These are phyloP conservation scores for Ogataea pini DNA, from an alignment of 805 yeast genomes.

Conservation along the genomic window DNA sequence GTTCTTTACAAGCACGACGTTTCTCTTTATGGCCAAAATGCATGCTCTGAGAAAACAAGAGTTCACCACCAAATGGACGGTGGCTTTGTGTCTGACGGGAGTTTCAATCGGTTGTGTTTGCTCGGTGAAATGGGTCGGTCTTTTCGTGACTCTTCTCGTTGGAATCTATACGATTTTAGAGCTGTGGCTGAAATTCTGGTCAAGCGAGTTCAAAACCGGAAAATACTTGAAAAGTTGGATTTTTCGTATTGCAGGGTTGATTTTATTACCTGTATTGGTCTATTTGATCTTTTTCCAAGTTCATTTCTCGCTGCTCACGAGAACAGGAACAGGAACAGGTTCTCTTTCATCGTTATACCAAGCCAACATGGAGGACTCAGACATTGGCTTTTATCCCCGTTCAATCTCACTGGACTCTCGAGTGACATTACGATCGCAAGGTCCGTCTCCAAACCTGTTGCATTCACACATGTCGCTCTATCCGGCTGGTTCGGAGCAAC, in stretches of 20 bases:
- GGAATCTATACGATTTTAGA: slow-evolving; percentile 89
- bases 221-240: slow-evolving; percentile 68
- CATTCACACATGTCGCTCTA: slow-evolving; percentile 86
- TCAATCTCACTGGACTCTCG: slow-evolving; percentile 58
- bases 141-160: slow-evolving; percentile 82
- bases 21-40: slow-evolving; percentile 56
- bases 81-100: slow-evolving; percentile 65
- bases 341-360: slow-evolving; percentile 78
- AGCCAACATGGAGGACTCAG: slow-evolving; percentile 69
- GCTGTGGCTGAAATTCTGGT: slow-evolving; percentile 87
- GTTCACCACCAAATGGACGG: slow-evolving; percentile 43
- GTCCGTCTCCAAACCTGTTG: slow-evolving; percentile 69
- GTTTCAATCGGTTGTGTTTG: slow-evolving; percentile 78
- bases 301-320: slow-evolving; percentile 74
- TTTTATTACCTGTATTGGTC: slow-evolving; percentile 67
- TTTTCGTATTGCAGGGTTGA: slow-evolving; percentile 62
- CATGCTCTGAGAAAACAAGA: slow-evolving; percentile 48
- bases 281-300: slow-evolving; percentile 74
- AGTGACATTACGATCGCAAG: slow-evolving; percentile 68
- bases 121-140: slow-evolving; percentile 84
- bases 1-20: slow-evolving; percentile 73
- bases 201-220: slow-evolving; percentile 50
- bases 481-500: slow-evolving; percentile 93
- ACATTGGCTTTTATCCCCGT: slow-evolving; percentile 64
- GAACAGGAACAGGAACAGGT: slow-evolving; percentile 77